Evolutionary conservation across 1,139 yeast genomes (phyloP), one percentile per base, ranked within the genome.

Genomic region (Magnusiomyces fungicola): DNA sequence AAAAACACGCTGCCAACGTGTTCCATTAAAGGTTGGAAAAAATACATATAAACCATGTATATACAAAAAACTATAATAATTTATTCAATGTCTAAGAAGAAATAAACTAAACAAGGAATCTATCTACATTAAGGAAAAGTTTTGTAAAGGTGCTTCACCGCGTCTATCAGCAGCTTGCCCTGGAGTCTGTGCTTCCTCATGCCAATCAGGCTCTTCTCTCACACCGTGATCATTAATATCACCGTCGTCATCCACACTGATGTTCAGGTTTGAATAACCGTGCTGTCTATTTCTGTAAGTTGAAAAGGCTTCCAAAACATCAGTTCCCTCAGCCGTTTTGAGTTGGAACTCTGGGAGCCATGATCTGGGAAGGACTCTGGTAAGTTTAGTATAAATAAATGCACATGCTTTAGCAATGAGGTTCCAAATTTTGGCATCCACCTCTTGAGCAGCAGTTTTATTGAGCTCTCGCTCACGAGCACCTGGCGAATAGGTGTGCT

Each of bases 371-470:
- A 34, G 12, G 23, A 34, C 21, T 18, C 38, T 21, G 5, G 38
- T 23, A 7, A 34, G 12, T 16, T 18, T 7, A 6, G 6, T 34
- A 14, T 34, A 34, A 5, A 29, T 5, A 18, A 14, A 22, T 36
- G 23, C 19, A 19, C 38, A 34, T 5, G 9, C 38, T 9, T 14
- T 21, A 18, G 23, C 45, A 27, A 53, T 46, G 3, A 52, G 39
- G 36, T 55, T 58, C 61, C 63, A 59, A 6, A 60, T 46, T 46
- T 54, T 53, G 16, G 52, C 47, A 44, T 61, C 64, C 52, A 58
- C 47, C 48, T 59, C 57, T 43, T 58, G 59, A 5, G 60, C 61
- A 5, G 53, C 53, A 10, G 53, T 40, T 30, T 43, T 43, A 29
- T 42, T 21, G 21, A 42, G 49, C 43, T 60, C 64, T 52, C 59